A percentile compares a stretch with the other conserved stretches of the same genome.
Conservation (phyloP, 2,329 filamentous ascomycete species). For the Calonectria hawksworthii region DNA sequence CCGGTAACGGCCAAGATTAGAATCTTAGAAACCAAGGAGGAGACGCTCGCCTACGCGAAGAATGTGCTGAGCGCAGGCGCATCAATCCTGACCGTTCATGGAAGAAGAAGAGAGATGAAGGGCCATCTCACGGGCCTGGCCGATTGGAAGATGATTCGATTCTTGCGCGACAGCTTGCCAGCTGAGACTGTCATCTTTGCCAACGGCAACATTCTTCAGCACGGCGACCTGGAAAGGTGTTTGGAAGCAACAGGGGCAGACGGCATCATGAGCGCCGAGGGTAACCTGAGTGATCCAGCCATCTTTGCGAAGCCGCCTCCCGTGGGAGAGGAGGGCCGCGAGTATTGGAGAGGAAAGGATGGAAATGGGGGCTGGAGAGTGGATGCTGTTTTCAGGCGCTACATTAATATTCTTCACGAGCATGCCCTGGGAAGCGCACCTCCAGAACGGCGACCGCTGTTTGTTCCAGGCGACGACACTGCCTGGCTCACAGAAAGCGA, state of each 20-base stretch:
- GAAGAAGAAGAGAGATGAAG: slow-evolving; percentile 90
- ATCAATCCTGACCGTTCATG: slow-evolving; percentile 94
- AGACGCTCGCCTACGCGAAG: slow-evolving; percentile 88
- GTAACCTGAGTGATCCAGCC: slow-evolving; percentile 90
- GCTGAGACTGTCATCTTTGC: slow-evolving; percentile 94
- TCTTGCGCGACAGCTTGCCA: slow-evolving; percentile 85
- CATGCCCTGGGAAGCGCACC: slow-evolving; percentile 78
- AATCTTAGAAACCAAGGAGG: slow-evolving; percentile 87
- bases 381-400: slow-evolving; percentile 88
- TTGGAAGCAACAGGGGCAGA: slow-evolving; percentile 89
- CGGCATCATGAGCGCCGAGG: slow-evolving; percentile 96
- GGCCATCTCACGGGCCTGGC: slow-evolving; percentile 94
- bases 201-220: slow-evolving; percentile 92
- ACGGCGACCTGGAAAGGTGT: slow-evolving; percentile 82
- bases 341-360: slow-evolving; percentile 88
- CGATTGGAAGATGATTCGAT: slow-evolving; percentile 89
- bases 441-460: slow-evolving; percentile 79
- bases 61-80: slow-evolving; percentile 91
- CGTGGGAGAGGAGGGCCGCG: slow-evolving; percentile 75
- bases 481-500: slow-evolving; percentile 58
- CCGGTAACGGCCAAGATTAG: slow-evolving; percentile 97
- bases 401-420: slow-evolving; percentile 89
- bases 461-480: slow-evolving; percentile 72
- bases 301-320: slow-evolving; percentile 82
- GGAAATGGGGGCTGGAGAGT: slow-evolving; percentile 89